Evolutionary conservation across 2,329 filamentous ascomycete genomes (phyloP).

Genomic region (Xylariaceae sp.): DNA sequence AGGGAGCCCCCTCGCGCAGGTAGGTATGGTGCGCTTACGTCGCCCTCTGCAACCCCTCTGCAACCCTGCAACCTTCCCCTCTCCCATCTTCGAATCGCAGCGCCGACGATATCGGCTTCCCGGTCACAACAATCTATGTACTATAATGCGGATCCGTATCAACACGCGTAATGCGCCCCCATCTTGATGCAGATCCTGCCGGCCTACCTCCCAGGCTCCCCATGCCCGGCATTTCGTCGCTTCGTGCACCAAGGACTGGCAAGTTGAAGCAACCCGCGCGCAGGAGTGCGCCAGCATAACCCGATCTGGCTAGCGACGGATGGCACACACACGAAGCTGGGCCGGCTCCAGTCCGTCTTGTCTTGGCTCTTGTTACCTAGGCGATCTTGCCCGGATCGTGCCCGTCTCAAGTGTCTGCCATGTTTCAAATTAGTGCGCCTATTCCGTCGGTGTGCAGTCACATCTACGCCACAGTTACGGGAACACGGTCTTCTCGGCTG

Average conservation of each 20-base stretch:
- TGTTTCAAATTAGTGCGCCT: slow-evolving; percentile 8
- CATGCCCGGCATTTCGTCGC: no score
- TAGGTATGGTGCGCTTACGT: background rate
- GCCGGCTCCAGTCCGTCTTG: no score
- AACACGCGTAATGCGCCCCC: background rate
- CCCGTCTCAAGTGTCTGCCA: background rate
- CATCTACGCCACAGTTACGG: background rate
- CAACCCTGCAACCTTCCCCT: slow-evolving; percentile 17
- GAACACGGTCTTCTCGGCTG: no score
- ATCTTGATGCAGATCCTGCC: background rate
- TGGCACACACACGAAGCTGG: no score
- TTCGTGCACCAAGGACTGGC: no score
- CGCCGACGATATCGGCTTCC: slow-evolving; percentile 6
- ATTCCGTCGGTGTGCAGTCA: background rate
- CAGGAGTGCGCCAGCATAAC: no score
- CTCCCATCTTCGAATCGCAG: slow-evolving; percentile 12
- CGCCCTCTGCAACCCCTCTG: background rate
- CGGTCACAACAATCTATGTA: background rate
- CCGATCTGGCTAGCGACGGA: no score
- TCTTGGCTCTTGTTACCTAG: no score
- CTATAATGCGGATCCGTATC: no score
- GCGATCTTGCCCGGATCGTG: slow-evolving; percentile 4
- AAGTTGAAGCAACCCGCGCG: no score
- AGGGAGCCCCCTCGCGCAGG: no score
- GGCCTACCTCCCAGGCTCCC: no score